phyloP scores from a whole-genome alignment of 139 green algal species.

The Chlorella sp. region DNA sequence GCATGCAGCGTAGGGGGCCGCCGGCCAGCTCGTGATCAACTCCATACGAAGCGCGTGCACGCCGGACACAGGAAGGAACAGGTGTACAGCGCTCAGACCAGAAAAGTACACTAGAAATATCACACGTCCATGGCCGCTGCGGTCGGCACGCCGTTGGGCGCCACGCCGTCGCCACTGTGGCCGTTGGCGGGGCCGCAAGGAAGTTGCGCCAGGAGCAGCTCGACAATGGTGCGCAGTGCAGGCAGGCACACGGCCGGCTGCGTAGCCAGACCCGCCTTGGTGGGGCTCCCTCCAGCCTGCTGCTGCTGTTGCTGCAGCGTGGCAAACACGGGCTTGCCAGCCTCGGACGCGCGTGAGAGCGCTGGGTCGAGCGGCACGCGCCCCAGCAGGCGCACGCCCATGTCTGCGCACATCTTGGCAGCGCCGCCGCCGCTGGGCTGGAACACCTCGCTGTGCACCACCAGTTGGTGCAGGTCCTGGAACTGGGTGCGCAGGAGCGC shows the following conservation, averaged over 20 bases:
- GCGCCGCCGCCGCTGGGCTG: conserved; percentile 56
- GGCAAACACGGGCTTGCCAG: conserved; percentile 49
- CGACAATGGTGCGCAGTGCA: neutral
- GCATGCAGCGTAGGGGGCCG: too few species aligned
- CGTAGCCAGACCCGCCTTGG: neutral
- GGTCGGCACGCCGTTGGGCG: too few species aligned
- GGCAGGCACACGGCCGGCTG: neutral
- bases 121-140: too few species aligned
- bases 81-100: too few species aligned
- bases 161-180: too few species aligned
- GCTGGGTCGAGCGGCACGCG: conserved; percentile 74
- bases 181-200: too few species aligned
- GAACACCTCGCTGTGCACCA: conserved; percentile 60
- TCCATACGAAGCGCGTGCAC: too few species aligned
- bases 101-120: too few species aligned
- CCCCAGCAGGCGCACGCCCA: conserved; percentile 82
- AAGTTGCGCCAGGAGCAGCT: too few species aligned
- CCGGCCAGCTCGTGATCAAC: too few species aligned
- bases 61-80: too few species aligned
- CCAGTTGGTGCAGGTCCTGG: conserved; percentile 10
- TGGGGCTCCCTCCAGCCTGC: neutral
- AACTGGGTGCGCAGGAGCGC: conserved; percentile 23
- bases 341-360: conserved; percentile 63
- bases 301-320: neutral
- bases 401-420: conserved; percentile 59